These are phyloP conservation scores for Geranium rotundifolium DNA, from an alignment of 345 rosid genomes.

Conservation along the genomic window DNA sequence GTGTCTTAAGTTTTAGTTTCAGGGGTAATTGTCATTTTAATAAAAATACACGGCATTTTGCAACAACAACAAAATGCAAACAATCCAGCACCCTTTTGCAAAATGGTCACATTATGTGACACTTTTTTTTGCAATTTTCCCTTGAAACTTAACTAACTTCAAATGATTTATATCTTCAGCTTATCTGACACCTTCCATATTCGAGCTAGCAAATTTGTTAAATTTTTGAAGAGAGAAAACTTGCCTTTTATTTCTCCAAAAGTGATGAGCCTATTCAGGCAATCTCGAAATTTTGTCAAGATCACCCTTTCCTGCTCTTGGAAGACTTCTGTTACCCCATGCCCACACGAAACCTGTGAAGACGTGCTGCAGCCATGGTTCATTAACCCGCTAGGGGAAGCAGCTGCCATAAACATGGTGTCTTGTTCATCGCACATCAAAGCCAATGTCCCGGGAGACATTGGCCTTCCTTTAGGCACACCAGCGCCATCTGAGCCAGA, in stretches of 20 bases:
- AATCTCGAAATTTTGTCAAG: slow-evolving; percentile 69
- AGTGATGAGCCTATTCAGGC: slow-evolving; percentile 74
- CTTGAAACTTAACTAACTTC: neutral
- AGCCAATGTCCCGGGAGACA: slow-evolving; percentile 97
- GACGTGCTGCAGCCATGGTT: slow-evolving; percentile 38
- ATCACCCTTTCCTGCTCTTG: slow-evolving; percentile 80
- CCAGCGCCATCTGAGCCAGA: slow-evolving; percentile 45
- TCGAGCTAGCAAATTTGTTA: neutral
- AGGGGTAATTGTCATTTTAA: no score
- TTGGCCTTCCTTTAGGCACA: slow-evolving; percentile 57
- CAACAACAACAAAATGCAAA: no score
- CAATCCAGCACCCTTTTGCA: no score
- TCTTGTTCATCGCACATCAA: slow-evolving; percentile 98
- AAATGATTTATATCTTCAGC: no score
- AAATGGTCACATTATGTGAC: no score
- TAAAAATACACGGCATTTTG: no score
- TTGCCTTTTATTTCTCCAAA: slow-evolving; percentile 80
- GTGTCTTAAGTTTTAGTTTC: no score
- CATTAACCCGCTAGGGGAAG: slow-evolving; percentile 51
- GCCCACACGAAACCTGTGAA: slow-evolving; percentile 40
- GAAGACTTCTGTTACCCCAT: slow-evolving; percentile 49
- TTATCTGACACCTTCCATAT: neutral
- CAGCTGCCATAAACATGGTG: slow-evolving; percentile 56
- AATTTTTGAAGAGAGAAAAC: slow-evolving; percentile 8
- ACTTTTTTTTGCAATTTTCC: no score